These are phyloP conservation scores for Ophiorrhiza pumila DNA, from an alignment of 257 asterid genomes.

Conservation along the genomic window DNA sequence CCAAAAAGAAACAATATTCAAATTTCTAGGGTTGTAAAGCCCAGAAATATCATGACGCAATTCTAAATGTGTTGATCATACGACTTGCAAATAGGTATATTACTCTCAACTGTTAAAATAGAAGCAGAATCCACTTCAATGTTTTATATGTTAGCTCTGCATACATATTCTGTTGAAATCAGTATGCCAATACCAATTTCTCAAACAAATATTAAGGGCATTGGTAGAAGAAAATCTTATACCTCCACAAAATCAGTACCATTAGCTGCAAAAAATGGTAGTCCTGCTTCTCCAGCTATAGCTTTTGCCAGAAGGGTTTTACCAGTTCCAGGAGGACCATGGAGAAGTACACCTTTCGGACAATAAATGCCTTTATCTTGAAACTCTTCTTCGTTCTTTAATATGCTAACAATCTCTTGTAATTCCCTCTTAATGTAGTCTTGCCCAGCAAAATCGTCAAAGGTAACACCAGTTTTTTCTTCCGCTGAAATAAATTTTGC, in stretches of 20 bases:
- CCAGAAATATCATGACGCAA: not conserved
- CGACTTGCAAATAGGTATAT: not conserved
- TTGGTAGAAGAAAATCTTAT: constrained; percentile 17
- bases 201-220: not conserved
- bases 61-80: not conserved
- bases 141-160: not conserved
- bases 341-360: constrained; percentile 98
- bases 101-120: not conserved
- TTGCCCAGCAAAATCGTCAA: constrained; percentile 98
- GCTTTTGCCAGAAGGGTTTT: constrained; percentile 99
- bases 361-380: constrained; percentile 94
- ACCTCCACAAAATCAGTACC: constrained; percentile 99
- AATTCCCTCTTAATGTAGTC: constrained; percentile 97
- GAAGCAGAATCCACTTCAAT: not conserved
- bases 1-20: not conserved
- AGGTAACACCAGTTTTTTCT: constrained; percentile 92
- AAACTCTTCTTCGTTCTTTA: constrained; percentile 88
- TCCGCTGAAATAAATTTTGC: constrained; percentile 98
- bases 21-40: not conserved
- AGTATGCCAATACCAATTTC: not conserved
- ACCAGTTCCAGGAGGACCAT: constrained; percentile 99
- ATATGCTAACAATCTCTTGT: constrained; percentile 86
- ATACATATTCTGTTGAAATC: not conserved
- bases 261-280: constrained; percentile 95
- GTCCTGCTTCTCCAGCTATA: constrained; percentile 99